Percentiles rank a stretch among this genome's conserved stretches.
phyloP scores from a whole-genome alignment of 345 rosid genomes.

The Erucastrum elatum region DNA sequence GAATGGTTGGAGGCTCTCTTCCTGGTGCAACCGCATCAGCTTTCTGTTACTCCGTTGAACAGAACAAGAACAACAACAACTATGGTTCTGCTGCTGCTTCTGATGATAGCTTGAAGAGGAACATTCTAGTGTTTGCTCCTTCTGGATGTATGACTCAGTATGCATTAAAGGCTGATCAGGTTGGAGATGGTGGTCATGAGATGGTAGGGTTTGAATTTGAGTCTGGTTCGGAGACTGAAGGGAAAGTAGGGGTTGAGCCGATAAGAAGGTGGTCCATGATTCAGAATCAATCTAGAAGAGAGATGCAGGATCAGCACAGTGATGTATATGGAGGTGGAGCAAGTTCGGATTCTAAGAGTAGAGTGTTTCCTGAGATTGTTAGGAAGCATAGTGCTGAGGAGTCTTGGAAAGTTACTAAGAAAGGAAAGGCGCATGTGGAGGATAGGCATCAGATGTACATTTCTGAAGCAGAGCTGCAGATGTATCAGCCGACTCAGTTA shows the following conservation, averaged over 20 bases:
- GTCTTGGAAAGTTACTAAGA: background rate
- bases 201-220: background rate
- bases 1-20: slow-evolving; percentile 56
- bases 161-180: slow-evolving; percentile 39
- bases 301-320: background rate
- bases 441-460: background rate
- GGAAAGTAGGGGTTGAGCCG: background rate
- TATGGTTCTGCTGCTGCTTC: slow-evolving; percentile 7
- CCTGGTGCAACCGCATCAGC: slow-evolving; percentile 38
- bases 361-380: background rate
- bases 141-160: slow-evolving; percentile 79
- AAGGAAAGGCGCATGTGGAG: background rate
- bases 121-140: slow-evolving; percentile 74
- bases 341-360: background rate
- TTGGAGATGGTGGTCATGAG: slow-evolving; percentile 45
- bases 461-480: background rate
- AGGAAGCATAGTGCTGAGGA: background rate
- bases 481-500: background rate
- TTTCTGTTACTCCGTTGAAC: background rate
- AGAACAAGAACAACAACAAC: background rate
- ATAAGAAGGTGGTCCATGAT: background rate
- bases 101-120: slow-evolving; percentile 44
- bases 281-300: background rate
- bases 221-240: background rate
- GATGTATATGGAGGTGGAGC: background rate